Evolutionary conservation across 2,329 filamentous ascomycete genomes (phyloP), one percentile per base, ranked within the genome.

Genomic region (Herpotrichia juniperi): DNA sequence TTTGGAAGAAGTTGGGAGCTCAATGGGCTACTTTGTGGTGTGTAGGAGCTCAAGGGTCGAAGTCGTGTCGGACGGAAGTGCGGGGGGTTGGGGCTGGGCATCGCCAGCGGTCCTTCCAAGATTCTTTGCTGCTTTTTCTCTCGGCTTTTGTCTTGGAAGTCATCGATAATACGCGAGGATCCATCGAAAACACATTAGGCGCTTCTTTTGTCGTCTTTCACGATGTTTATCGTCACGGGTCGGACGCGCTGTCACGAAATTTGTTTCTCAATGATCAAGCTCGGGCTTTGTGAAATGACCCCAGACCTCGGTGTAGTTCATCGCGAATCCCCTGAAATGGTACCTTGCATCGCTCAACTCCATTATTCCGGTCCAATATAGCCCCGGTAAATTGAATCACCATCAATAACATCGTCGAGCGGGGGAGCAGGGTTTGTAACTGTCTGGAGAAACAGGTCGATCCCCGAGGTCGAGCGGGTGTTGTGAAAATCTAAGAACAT

Each of bases 51-150:
- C 34, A 37, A 37, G 4, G 34, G 26, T 14, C 11, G 19, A 24
- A 37, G 19, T 42, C 12, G 26, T 16, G 12, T 22, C 14, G 14
- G 40, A 17, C n/a, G 12, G 12, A 30, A 30, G 24, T 26, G 50
- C 35, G 43, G 51, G 54, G n/a, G 48, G 54, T 42, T 34, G 46
- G 50, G 53, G 49, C 49, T 56, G 48, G 50, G 53, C 53, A 53
- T 28, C 21, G 47, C 19, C 22, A 35, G 19, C 42, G 26, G 34
- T 19, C 46, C 40, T 25, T 37, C 34, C 12, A 28, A 6, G 7
- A 7, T 17, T 19, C 7, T 21, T 21, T 7, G 6, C 34, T 37
- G 34, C 31, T 34, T 34, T 34, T 34, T 34, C 31, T 34, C 8
- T n/a, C n/a, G 26, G 26, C 32, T 8, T 35, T n/a, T 35, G 6